Base-by-base conservation (phyloP, 2,329 filamentous ascomycete genomes). In the Aspergillus costaricaensis region DNA sequence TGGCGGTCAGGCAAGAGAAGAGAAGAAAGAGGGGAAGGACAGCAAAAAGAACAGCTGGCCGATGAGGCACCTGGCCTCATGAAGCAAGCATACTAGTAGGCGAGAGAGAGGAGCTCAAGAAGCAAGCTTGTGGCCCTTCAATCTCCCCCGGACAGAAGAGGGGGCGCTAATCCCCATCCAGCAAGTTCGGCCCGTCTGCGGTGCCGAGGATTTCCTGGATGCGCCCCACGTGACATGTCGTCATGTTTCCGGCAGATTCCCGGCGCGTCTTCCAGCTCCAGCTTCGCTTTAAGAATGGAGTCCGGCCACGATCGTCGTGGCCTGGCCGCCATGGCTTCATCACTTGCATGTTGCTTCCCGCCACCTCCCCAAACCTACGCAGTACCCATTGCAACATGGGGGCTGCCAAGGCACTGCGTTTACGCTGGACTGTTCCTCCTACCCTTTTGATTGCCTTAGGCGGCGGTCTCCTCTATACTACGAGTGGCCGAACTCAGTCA, bases 361-460 rank as follows among this genome's bases (percentile, higher is more conserved):
- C 57, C 39, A 59, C 44, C 51, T 53, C 60, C 53, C 62, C 55
- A 47, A 58, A 60, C 57, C 57, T 68, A 59, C 63, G 66, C 64
- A 52, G 63, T 66, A 55, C 65, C 65, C 67, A 60, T 49, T 49
- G 61, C 48, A 71, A 64, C 63, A 78, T 78, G 76, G 72, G 71
- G 62, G 70, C 70, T 66, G 67, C 72, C 55, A 72, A 67, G 63
- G 62, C 68, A 55, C 65, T 71, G 55, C 68, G 70, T 55, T 60
- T 76, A 54, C 70, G 70, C 56, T 77, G 76, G 75, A 71, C 73
- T 44, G 68, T 74, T 49, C 71, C 74, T 53, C 72, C 76, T 23
- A 73, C 70, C 50, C 69, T 70, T 39, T 63, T 76, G 32, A 65
- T 71, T 30, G 67, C 73, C 52, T 58, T 72, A 38, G 63, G 64